Base-by-base conservation (phyloP, 1,284 basidiomycete genomes). In the Trichosporon coremiiforme region DNA sequence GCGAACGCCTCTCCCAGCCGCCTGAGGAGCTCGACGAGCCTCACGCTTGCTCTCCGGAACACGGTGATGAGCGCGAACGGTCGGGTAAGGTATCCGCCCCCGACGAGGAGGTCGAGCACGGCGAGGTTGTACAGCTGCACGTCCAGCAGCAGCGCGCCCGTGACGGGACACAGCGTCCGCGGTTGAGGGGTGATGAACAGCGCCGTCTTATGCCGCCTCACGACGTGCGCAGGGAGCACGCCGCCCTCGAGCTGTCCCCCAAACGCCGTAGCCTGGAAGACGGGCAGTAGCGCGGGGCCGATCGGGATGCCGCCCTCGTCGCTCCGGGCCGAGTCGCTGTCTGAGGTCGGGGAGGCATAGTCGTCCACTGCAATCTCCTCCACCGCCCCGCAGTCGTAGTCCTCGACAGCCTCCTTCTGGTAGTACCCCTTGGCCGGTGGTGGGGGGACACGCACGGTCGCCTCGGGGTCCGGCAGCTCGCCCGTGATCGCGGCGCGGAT, bases 61-160 rank as follows among this genome's bases (percentile, higher is more conserved):
- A 29, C 57, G 7, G 31, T 33, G 57, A 62, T 10, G 33, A 62
- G 29, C 8, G 57, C 57, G 15, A 29, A 7, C 1, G 29, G 57
- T 7, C 57, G 57, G 17, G 15, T n/a, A 13, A 62, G 31, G 31
- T n/a, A 35, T 8, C 57, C 29, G 13, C 57, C 31, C 29, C 5
- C 17, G 15, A 35, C 57, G 31, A 62, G 57, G 2, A 62, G 33
- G 15, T 62, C 57, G 57, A 62, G 57, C 2, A 62, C 31, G 4
- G 57, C 57, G 15, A 62, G 57, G 57, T 62, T 62, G 57, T 62
- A 62, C 13, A 62, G 57, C 57, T 62, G 57, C 20, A 62, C 57
- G 17, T 62, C 57, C 31, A 62, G 57, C 17, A 62, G 31, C 13
- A 62, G 29, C 15, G 31, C 57, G 1, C 15, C 57, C 5, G 57